Percentiles rank a stretch among this genome's conserved stretches.
Conservation (phyloP, 495 filamentous ascomycete genomes). For the Glonium stellatum region DNA sequence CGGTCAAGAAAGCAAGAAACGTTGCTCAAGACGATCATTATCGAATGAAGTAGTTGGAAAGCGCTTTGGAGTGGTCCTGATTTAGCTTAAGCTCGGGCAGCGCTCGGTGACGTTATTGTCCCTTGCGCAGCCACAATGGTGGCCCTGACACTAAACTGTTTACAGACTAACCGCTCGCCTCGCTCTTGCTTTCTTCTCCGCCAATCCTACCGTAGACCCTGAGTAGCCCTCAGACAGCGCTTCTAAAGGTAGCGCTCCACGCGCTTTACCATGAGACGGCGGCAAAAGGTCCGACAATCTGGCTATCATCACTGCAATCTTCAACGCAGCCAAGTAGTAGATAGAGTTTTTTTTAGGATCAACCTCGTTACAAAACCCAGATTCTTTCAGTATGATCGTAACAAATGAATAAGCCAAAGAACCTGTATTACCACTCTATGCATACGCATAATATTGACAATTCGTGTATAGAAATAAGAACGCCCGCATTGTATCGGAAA, state of each 20-base stretch:
- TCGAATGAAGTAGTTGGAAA: constrained; percentile 2
- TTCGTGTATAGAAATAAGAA: background rate
- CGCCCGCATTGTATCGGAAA: background rate
- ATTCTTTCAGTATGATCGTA: background rate
- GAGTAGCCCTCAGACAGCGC: background rate
- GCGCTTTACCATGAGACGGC: background rate
- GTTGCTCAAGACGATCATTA: background rate
- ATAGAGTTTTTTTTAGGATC: too few relatives aligned
- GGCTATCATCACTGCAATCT: too few relatives aligned
- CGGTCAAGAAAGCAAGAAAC: background rate
- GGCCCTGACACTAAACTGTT: too few relatives aligned
- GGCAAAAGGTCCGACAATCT: background rate
- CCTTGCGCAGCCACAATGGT: too few relatives aligned
- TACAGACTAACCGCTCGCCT: too few relatives aligned
- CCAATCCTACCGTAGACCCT: background rate
- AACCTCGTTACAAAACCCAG: background rate
- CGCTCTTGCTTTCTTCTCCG: background rate
- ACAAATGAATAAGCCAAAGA: background rate
- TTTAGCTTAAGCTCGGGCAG: too few relatives aligned
- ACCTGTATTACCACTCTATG: background rate
- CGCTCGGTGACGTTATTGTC: too few relatives aligned
- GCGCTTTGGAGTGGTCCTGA: background rate
- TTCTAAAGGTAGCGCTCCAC: too few relatives aligned
- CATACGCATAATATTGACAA: background rate
- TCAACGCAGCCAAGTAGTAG: too few relatives aligned